Percentiles rank a stretch among this genome's conserved stretches.
Conservation (phyloP, 1,139 yeast species). For the Blastobotrys malaysiensis region DNA sequence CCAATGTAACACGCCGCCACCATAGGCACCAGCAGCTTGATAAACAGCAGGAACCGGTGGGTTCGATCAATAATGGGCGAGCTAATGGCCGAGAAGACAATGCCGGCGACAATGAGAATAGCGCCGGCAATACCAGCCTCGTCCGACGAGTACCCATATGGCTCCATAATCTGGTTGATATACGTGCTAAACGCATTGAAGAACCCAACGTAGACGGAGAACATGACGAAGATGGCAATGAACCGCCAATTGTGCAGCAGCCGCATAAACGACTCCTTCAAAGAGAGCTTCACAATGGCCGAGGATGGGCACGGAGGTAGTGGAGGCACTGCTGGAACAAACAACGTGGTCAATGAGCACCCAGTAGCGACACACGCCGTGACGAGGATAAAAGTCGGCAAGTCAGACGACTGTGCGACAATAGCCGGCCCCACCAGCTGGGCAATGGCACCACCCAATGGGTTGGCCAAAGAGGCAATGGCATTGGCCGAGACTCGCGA, state of each 20-base stretch:
- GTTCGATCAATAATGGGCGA: constrained; percentile 32
- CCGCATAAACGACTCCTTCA: constrained; percentile 22
- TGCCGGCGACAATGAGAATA: constrained; percentile 31
- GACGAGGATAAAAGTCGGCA: constrained; percentile 27
- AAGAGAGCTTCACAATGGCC: constrained; percentile 25
- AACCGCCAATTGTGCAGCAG: constrained; percentile 21
- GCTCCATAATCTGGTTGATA: constrained; percentile 33
- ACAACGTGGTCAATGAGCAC: constrained; percentile 20
- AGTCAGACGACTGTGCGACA: constrained; percentile 24
- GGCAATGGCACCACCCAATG: constrained; percentile 38
- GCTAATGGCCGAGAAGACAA: constrained; percentile 29
- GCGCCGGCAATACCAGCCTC: constrained; percentile 37
- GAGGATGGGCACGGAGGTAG: constrained; percentile 34
- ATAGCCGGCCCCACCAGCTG: constrained; percentile 34
- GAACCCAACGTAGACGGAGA: constrained; percentile 34
- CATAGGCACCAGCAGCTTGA: constrained; percentile 28
- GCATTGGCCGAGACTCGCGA: constrained; percentile 36
- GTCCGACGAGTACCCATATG: constrained; percentile 32
- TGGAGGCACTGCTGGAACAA: constrained; percentile 28
- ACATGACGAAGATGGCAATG: constrained; percentile 25
- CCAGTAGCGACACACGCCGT: constrained; percentile 30
- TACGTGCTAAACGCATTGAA: constrained; percentile 35
- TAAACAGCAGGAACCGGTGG: constrained; percentile 25
- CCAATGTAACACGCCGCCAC: constrained; percentile 31
- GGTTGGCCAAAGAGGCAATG: constrained; percentile 34